These are phyloP conservation scores for Stellera chamaejasme DNA, from an alignment of 345 rosid genomes.

Conservation along the genomic window DNA sequence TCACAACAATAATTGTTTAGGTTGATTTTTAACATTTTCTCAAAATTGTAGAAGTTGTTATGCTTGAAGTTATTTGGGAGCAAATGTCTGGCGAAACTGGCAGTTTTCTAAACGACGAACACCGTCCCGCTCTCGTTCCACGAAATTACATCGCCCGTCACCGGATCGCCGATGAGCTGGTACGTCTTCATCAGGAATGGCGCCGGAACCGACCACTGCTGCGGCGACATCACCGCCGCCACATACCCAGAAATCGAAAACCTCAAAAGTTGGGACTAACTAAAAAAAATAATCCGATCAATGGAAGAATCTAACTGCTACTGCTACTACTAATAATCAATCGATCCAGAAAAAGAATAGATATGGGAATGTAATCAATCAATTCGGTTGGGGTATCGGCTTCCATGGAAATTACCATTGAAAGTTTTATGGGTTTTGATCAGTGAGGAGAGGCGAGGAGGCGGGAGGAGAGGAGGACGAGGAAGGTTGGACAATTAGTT, in stretches of 20 bases:
- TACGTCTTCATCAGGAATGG: constrained; percentile 75
- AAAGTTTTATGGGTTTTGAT: constrained; percentile 3
- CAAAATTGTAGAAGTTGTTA: constrained; percentile 77
- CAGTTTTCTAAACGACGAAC: constrained; percentile 65
- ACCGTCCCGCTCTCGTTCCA: constrained; percentile 70
- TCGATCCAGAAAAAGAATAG: background rate
- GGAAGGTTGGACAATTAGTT: too few relatives aligned
- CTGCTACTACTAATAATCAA: too few relatives aligned
- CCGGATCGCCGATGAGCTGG: constrained; percentile 63
- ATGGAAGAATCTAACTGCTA: background rate
- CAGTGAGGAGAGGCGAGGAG: constrained; percentile 12
- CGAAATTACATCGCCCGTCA: constrained; percentile 65
- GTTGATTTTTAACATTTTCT: too few relatives aligned
- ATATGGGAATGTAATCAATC: background rate
- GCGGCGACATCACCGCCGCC: constrained; percentile 25
- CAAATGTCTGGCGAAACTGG: constrained; percentile 58
- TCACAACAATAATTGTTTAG: too few relatives aligned
- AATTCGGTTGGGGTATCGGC: constrained; percentile 29
- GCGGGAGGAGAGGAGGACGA: too few relatives aligned
- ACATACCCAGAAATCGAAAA: constrained; percentile 2
- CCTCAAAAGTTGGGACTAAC: constrained; percentile 1
- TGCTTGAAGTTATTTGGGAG: constrained; percentile 70
- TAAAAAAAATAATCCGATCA: background rate
- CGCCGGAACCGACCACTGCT: constrained; percentile 55
- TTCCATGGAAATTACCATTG: constrained; percentile 35